Percentiles rank a stretch among this genome's conserved stretches.
Conservation (phyloP, 768 basidiomycete genomes). For the Erythrobasidium yunnanense region DNA sequence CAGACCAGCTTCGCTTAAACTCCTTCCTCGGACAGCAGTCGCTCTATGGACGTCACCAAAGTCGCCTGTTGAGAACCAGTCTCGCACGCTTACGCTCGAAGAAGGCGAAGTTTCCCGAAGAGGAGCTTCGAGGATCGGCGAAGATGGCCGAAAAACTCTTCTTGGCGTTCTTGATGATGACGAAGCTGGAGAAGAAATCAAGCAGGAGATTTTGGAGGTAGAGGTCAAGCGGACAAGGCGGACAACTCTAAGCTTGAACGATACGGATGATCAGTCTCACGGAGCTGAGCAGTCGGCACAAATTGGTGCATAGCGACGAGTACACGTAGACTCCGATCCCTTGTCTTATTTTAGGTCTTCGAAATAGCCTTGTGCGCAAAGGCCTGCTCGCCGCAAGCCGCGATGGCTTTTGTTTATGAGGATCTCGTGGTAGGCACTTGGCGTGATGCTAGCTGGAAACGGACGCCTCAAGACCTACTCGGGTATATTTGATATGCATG, state of each 20-base stretch:
- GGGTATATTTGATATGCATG: too few relatives aligned
- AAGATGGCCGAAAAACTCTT: slow-evolving; percentile 18
- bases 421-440: too few relatives aligned
- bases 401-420: too few relatives aligned
- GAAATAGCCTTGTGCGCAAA: too few relatives aligned
- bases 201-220: slow-evolving; percentile 41
- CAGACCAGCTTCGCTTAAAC: background rate
- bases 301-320: too few relatives aligned
- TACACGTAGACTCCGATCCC: too few relatives aligned
- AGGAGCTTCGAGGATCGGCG: slow-evolving; percentile 55
- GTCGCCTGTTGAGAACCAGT: slow-evolving; percentile 32
- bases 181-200: slow-evolving; percentile 63
- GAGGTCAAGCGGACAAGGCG: slow-evolving; percentile 25
- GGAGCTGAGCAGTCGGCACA: background rate
- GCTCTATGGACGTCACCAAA: background rate
- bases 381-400: too few relatives aligned
- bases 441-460: too few relatives aligned
- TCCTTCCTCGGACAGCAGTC: background rate
- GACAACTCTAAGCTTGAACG: background rate
- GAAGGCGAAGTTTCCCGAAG: slow-evolving; percentile 95
- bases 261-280: background rate
- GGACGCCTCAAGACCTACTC: too few relatives aligned
- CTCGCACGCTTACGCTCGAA: slow-evolving; percentile 45
- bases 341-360: too few relatives aligned
- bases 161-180: slow-evolving; percentile 80